phyloP scores from a whole-genome alignment of 75 land plant genomes.

The Adiantum capillusveneris region DNA sequence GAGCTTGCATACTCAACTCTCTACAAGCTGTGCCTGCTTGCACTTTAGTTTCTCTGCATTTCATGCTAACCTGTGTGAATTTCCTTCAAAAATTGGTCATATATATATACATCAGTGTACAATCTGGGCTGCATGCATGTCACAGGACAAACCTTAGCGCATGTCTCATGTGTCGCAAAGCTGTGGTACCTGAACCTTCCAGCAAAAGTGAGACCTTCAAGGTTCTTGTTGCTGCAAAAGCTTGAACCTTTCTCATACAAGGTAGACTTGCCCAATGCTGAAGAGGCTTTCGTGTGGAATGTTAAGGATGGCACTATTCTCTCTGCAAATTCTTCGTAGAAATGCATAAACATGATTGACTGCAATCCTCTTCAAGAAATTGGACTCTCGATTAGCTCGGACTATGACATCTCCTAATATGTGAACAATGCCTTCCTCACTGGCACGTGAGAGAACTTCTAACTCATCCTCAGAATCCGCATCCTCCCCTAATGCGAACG shows the following conservation, averaged over 20 bases:
- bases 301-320: conserved; percentile 65
- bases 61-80: too few relatives aligned
- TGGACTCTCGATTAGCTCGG: conserved; percentile 52
- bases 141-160: too few relatives aligned
- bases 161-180: too few relatives aligned
- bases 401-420: conserved; percentile 78
- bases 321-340: conserved; percentile 70
- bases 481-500: conserved; percentile 1
- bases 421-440: conserved; percentile 74
- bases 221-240: too few relatives aligned
- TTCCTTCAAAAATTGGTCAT: too few relatives aligned
- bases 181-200: background rate
- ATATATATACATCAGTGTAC: too few relatives aligned
- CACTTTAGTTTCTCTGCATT: too few relatives aligned
- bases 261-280: conserved; percentile 76
- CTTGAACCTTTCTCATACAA: conserved; percentile 29
- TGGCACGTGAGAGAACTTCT: conserved; percentile 49
- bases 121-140: too few relatives aligned
- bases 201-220: background rate
- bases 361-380: conserved; percentile 53
- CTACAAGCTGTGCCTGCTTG: too few relatives aligned
- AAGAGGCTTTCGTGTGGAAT: conserved; percentile 85
- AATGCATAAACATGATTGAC: conserved; percentile 74
- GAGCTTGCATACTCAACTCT: too few relatives aligned
- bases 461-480: conserved; percentile 42